Percentiles rank a stretch among this genome's conserved stretches.
phyloP scores from a whole-genome alignment of 805 yeast species.

The Saturnispora gosingensis region DNA sequence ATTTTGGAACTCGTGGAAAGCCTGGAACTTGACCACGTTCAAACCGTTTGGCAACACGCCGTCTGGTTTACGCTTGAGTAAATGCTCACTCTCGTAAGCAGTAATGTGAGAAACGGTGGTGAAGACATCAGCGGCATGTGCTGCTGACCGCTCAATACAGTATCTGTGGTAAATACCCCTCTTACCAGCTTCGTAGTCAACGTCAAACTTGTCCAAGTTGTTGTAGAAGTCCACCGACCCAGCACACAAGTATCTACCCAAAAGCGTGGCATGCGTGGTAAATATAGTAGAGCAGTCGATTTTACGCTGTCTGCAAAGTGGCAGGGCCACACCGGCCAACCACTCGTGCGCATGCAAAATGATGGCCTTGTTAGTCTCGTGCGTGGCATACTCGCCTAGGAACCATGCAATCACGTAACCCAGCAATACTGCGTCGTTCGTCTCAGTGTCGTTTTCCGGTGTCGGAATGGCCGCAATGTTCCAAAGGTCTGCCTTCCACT shows the following conservation, averaged over 20 bases:
- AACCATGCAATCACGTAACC: constrained; percentile 97
- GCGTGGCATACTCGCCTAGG: constrained; percentile 82
- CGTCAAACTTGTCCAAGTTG: constrained; percentile 79
- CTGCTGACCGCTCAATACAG: constrained; percentile 93
- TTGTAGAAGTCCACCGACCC: constrained; percentile 95
- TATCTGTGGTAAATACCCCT: constrained; percentile 95
- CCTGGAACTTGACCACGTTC: constrained; percentile 91
- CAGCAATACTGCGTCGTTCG: constrained; percentile 84
- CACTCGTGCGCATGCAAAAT: constrained; percentile 95
- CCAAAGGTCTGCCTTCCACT: constrained; percentile 96
- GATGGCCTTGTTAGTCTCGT: constrained; percentile 80
- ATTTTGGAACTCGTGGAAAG: constrained; percentile 97
- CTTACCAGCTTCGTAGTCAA: constrained; percentile 96
- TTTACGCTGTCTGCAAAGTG: constrained; percentile 82
- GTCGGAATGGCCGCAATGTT: constrained; percentile 84
- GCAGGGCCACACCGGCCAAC: constrained; percentile 95
- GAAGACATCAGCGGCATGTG: constrained; percentile 92
- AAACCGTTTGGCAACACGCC: constrained; percentile 96
- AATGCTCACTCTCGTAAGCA: constrained; percentile 90
- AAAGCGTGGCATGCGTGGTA: constrained; percentile 93
- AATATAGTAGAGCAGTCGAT: constrained; percentile 92
- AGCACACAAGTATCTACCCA: constrained; percentile 93
- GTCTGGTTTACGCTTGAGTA: constrained; percentile 91
- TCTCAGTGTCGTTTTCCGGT: constrained; percentile 79
- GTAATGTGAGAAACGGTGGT: constrained; percentile 97